phyloP scores from a whole-genome alignment of 345 rosid species.

The Melaleuca quinquenervia region DNA sequence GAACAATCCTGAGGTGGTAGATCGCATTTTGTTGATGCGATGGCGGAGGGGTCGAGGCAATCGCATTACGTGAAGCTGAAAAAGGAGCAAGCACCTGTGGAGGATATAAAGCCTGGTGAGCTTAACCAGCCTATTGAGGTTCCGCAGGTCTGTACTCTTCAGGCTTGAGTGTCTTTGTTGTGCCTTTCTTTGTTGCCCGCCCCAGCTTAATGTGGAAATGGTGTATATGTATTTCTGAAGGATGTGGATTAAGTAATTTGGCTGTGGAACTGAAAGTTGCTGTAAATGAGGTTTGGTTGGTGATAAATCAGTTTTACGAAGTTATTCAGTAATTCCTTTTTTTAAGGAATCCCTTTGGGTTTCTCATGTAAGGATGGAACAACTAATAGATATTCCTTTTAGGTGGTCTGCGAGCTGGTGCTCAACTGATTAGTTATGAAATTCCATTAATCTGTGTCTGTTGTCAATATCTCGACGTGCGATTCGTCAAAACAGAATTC shows the following conservation, averaged over 20 bases:
- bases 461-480: neutral
- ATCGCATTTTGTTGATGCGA: neutral
- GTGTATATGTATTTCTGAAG: neutral
- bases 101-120: constrained; percentile 89
- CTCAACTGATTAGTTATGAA: neutral
- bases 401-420: neutral
- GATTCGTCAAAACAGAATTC: neutral
- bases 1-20: neutral
- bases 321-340: neutral
- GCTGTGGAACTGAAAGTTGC: neutral
- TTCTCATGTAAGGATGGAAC: neutral
- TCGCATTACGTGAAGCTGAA: constrained; percentile 76
- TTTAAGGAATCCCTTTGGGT: neutral
- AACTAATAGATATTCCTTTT: neutral
- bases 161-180: neutral
- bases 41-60: constrained; percentile 71
- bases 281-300: neutral
- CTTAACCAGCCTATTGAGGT: constrained; percentile 94
- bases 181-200: neutral
- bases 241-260: neutral
- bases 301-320: neutral
- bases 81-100: constrained; percentile 61
- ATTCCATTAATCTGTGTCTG: neutral
- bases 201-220: neutral
- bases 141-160: constrained; percentile 53